These are phyloP conservation scores for Cytospora mali DNA, from an alignment of 2,329 filamentous ascomycete species.

Conservation along the genomic window DNA sequence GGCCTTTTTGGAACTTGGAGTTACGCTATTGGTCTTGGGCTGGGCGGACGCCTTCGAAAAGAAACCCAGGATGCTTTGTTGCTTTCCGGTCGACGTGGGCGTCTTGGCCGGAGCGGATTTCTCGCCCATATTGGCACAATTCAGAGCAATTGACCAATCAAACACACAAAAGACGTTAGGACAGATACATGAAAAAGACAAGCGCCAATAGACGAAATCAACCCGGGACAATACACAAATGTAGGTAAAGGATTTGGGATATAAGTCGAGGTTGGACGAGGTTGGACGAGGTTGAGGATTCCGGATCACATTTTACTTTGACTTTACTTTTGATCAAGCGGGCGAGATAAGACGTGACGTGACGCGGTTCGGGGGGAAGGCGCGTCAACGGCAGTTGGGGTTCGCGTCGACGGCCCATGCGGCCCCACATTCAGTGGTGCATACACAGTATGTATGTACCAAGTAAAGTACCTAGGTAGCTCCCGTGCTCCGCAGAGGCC, in stretches of 20 bases:
- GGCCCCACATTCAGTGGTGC: no score
- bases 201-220: neutral
- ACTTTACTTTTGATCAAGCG: no score
- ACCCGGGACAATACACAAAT: neutral
- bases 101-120: constrained; percentile 40
- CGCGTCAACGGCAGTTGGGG: neutral
- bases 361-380: neutral
- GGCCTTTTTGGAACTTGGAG: constrained; percentile 33
- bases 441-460: no score
- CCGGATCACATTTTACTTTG: neutral
- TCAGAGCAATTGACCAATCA: constrained; percentile 14
- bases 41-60: constrained; percentile 63
- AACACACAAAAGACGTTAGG: constrained; percentile 1
- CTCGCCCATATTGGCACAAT: constrained; percentile 22
- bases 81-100: constrained; percentile 52
- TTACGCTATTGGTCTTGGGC: constrained; percentile 32
- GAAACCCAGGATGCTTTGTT: constrained; percentile 78
- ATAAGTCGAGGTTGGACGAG: neutral
- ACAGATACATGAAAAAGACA: neutral
- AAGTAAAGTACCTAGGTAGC: constrained; percentile 13
- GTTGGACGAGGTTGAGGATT: neutral
- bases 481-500: no score
- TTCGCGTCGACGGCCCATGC: neutral
- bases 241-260: neutral
- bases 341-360: neutral